Conservation (phyloP, 164 flowering plant species). For the Stephania cephalantha region DNA sequence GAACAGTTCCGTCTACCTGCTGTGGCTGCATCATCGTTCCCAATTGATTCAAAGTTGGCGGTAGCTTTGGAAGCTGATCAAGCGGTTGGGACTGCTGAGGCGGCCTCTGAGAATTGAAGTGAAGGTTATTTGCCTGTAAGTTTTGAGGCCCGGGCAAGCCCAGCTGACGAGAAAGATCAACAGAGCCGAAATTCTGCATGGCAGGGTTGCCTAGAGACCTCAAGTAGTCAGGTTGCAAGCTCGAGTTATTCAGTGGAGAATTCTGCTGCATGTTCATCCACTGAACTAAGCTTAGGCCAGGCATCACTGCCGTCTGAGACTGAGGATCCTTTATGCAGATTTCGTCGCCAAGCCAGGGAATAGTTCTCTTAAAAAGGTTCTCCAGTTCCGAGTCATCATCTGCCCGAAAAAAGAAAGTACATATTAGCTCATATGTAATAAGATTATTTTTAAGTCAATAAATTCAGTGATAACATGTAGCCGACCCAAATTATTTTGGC, state of each 20-base stretch:
- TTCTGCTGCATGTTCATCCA: constrained; percentile 98
- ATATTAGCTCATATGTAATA: too few species aligned
- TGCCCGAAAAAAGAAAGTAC: constrained; percentile 23
- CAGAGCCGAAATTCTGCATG: constrained; percentile 43
- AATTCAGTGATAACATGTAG: too few species aligned
- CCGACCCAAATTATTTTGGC: too few species aligned
- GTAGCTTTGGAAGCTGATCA: constrained; percentile 54
- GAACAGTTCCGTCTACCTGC: constrained; percentile 49
- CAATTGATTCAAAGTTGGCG: constrained; percentile 37
- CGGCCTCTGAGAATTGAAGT: constrained; percentile 48
- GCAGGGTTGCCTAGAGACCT: constrained; percentile 43
- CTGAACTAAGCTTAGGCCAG: constrained; percentile 77
- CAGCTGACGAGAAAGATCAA: constrained; percentile 70
- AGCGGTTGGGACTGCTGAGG: constrained; percentile 55
- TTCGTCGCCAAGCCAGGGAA: constrained; percentile 93
- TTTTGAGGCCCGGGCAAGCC: constrained; percentile 53
- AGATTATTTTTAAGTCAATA: too few species aligned
- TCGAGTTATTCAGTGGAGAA: constrained; percentile 41
- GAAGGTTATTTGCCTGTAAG: constrained; percentile 52
- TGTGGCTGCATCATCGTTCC: constrained; percentile 45
- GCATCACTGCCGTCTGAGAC: constrained; percentile 31
- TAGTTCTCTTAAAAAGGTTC: constrained; percentile 63
- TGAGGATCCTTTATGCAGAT: constrained; percentile 63
- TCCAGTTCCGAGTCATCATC: constrained; percentile 81
- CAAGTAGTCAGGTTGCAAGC: constrained; percentile 56